phyloP scores from a whole-genome alignment of 306 rosid species.

The Medicago lupulina region DNA sequence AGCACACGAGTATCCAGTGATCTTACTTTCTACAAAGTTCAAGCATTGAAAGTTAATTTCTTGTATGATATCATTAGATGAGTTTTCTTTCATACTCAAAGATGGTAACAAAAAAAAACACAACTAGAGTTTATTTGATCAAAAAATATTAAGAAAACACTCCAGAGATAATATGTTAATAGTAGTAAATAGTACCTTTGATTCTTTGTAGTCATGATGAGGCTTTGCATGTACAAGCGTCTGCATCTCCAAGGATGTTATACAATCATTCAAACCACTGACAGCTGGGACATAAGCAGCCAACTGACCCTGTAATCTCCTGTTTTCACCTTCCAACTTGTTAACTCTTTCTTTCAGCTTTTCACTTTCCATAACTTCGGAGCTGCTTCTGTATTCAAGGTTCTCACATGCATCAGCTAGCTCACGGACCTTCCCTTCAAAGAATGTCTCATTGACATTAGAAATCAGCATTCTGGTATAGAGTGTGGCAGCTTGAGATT shows the following conservation, averaged over 20 bases:
- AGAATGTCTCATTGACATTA: conserved; percentile 64
- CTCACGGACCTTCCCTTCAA: conserved; percentile 76
- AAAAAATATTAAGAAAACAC: not conserved
- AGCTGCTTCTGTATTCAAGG: conserved; percentile 62
- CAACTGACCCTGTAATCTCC: conserved; percentile 63
- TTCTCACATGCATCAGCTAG: conserved; percentile 54
- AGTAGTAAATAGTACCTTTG: conserved; percentile 51
- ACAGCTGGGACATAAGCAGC: conserved; percentile 72
- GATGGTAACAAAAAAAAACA: not conserved
- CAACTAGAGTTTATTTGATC: conserved; percentile 11
- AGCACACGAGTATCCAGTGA: not conserved
- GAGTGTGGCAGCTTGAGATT: conserved; percentile 59
- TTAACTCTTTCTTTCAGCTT: conserved; percentile 61
- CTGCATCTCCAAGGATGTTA: conserved; percentile 76
- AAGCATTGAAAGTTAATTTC: conserved; percentile 13
- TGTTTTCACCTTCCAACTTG: conserved; percentile 61
- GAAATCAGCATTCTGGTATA: conserved; percentile 63
- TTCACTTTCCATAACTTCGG: conserved; percentile 58
- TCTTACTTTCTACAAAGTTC: conserved; percentile 8
- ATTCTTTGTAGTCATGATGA: conserved; percentile 37
- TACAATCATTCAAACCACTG: conserved; percentile 63
- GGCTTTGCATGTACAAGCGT: conserved; percentile 42
- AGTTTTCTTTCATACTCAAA: not conserved
- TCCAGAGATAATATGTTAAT: conserved; percentile 30
- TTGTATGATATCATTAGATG: conserved; percentile 17